Evolutionary conservation across 1,139 yeast species (phyloP), one percentile per base, ranked within the genome.

Genomic region (Candida glucosophila): DNA sequence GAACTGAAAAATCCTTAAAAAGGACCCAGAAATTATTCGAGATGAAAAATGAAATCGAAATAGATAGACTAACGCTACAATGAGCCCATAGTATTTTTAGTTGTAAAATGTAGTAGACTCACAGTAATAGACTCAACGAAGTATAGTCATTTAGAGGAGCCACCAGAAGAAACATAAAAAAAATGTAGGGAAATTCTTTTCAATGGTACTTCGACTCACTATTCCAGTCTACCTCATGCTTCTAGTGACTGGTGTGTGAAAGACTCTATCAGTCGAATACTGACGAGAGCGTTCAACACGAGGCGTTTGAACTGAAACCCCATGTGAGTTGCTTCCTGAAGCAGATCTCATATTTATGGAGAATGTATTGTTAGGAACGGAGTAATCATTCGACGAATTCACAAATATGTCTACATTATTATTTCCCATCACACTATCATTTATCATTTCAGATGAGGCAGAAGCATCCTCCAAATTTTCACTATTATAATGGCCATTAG

Each of bases 241-340:
- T 26, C 67, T 42, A 1, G 65, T 46, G 6, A 61, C 52, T 0
- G 69, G 69, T 0, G 69, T 62, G 33, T 59, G 68, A 36, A 56
- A 59, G 27, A 43, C 52, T 33, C 59, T 50, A 30, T 62, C 67
- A n/a, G 49, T 49, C 1, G 65, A 56, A 1, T 52, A 40, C 34
- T 60, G 67, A 22, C 68, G 41, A 2, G 62, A 52, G 35, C 64
- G 43, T 1, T 53, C 58, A 2, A 57, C 39, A 24, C 65, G 37
- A 1, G 69, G 69, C 5, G 69, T 62, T 30, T 60, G 67, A 17
- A 5, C 14, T 5, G 34, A 29, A 5, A 29, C 24, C 6, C 21
- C 17, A 21, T 17, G 17, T 11, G 22, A 11, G 20, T 17, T 23
- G 17, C 28, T 36, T 24, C 35, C 30, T 14, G 51, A 52, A 28